Conservation (phyloP, 345 rosid species). For the Euclidium syriacum region DNA sequence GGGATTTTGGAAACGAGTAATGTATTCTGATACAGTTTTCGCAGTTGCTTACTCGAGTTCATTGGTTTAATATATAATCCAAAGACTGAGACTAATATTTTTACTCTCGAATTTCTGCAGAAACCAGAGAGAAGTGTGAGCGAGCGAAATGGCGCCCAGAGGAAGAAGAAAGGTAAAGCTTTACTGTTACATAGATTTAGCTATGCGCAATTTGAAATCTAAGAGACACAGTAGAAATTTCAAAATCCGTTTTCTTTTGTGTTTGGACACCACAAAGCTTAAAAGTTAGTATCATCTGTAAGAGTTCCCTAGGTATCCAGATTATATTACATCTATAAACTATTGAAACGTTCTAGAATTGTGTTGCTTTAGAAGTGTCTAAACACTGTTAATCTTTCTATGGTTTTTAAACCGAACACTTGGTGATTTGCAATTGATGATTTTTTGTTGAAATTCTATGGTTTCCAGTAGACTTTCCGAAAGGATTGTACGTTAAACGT, state of each 20-base stretch:
- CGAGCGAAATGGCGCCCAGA: conserved; percentile 20
- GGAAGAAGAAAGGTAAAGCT: conserved; percentile 16
- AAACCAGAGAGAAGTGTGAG: neutral
- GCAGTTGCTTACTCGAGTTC: too few relatives aligned
- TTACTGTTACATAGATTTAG: neutral
- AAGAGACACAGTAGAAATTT: too few relatives aligned
- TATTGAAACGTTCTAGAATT: neutral
- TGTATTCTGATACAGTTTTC: too few relatives aligned
- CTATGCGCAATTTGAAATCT: too few relatives aligned
- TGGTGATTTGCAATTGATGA: too few relatives aligned
- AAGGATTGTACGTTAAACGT: neutral
- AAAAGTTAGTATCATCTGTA: neutral
- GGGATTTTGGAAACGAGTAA: neutral
- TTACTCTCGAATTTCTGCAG: neutral
- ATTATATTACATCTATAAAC: neutral
- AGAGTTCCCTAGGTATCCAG: neutral
- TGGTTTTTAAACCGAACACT: neutral
- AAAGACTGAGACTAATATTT: neutral
- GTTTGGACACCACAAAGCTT: neutral
- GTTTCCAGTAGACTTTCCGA: neutral
- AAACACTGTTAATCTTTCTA: neutral
- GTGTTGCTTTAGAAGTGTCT: conserved; percentile 3
- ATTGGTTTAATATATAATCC: neutral
- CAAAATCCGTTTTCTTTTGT: neutral
- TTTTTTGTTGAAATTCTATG: conserved; percentile 13